Conservation (phyloP, 2,329 filamentous ascomycete genomes). For the Decorospora gaudefroyi region DNA sequence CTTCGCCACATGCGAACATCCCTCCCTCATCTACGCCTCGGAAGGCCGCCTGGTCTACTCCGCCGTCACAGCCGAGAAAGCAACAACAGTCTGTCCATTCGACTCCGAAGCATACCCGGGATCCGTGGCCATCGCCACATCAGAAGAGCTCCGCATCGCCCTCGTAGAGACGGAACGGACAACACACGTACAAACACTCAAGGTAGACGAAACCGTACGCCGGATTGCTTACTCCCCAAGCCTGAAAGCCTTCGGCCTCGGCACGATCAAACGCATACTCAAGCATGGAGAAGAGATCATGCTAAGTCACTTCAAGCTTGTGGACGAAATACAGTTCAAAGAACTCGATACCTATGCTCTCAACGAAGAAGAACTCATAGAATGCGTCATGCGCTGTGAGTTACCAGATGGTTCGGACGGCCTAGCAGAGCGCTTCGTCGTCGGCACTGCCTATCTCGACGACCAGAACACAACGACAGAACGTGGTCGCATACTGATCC, state of each 20-base stretch:
- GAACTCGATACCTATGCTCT: slow-evolving; percentile 73
- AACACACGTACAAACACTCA: slow-evolving; percentile 83
- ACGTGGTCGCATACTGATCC: slow-evolving; percentile 77
- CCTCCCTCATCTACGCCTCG: slow-evolving; percentile 87
- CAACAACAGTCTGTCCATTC: slow-evolving; percentile 80
- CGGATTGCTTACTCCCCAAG: slow-evolving; percentile 81
- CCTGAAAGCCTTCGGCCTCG: slow-evolving; percentile 82
- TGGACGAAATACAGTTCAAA: slow-evolving; percentile 87
- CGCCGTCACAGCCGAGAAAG: slow-evolving; percentile 86
- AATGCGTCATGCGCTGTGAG: slow-evolving; percentile 78
- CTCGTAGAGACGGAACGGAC: slow-evolving; percentile 81
- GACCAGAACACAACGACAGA: slow-evolving; percentile 57
- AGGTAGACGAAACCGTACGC: slow-evolving; percentile 79
- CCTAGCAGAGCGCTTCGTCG: slow-evolving; percentile 77
- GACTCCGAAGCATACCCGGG: slow-evolving; percentile 78
- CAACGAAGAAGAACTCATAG: slow-evolving; percentile 73
- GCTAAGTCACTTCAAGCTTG: slow-evolving; percentile 80
- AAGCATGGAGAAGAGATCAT: slow-evolving; percentile 73
- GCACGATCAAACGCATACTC: slow-evolving; percentile 78
- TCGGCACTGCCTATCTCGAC: slow-evolving; percentile 83
- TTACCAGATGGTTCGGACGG: slow-evolving; percentile 64
- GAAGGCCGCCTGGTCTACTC: slow-evolving; percentile 91
- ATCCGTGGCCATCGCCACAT: slow-evolving; percentile 79
- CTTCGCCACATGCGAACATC: slow-evolving; percentile 92
- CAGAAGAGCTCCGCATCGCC: slow-evolving; percentile 75